Evolutionary conservation across 1,284 basidiomycete genomes (phyloP), one percentile per base, ranked within the genome.

Genomic region (Schizophyllum commune): DNA sequence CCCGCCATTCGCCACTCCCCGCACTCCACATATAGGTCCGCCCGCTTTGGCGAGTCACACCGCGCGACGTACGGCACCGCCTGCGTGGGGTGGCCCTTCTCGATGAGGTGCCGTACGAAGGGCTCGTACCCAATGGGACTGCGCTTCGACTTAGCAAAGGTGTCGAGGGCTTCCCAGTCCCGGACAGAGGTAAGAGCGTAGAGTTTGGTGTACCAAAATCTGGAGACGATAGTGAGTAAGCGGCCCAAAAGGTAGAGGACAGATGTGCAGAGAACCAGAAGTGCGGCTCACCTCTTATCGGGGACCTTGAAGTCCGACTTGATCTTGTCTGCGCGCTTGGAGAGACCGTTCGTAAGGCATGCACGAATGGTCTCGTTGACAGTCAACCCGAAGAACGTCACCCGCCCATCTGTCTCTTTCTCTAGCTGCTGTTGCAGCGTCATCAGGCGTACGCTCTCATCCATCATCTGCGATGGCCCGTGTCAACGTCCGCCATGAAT

Each of bases 81-180:
- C 69, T 96, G 88, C 63, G 84, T 88, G 4, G 78, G 68, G 68
- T 92, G 82, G 0, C 88, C 90, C 59, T 85, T 84, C 58, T 84
- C 79, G 20, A 92, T 81, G 34, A 94, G 79, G 71, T 93, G 86
- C 57, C 84, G 86, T 19, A 97, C 95, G 71, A 96, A 97, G 0
- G 91, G 85, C 71, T 96, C 94, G 69, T 96, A 98, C 2, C 97
- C 96, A 64, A 98, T 97, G 0, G 97, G 96, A 71, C 91, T 94
- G 67, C 92, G 86, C 72, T 88, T 94, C 55, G 86, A 88, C 67
- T 87, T 89, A 0, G 93, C 84, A 70, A 97, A 96, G 0, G 79
- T 70, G 60, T 97, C 94, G 5, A 98, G 79, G 1, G 81, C 86
- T 34, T 93, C 89, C 74, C 94, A 97, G 72, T 96, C 92, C 60